Evolutionary conservation across 23 red algal species (phyloP), one percentile per base, ranked within the genome.

Genomic region (Rhodosorus marinus): DNA sequence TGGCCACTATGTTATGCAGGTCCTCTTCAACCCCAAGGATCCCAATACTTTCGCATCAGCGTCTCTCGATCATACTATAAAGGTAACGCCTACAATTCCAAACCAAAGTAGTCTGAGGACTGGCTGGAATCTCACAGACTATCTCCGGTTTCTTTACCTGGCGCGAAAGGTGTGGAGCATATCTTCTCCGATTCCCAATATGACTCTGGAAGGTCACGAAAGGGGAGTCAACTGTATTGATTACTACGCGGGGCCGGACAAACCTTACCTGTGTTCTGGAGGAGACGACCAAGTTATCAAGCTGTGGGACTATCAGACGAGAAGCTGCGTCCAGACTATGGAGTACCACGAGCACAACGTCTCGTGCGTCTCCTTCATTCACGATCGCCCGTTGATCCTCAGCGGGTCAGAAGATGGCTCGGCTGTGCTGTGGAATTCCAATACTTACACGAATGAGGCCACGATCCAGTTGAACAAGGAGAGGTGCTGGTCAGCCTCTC

Each of bases 161-260:
- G n/a, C n/a, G n/a, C n/a, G n/a, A n/a, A n/a, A n/a, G n/a, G 76
- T 94, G 2, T 94, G 87, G 87, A 94, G 68, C 33, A 45, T 94
- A 9, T 62, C 70, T 22, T 82, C 75, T 11, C 74, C 87, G 5
- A 72, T 82, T 19, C 87, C 87, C 9, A 94, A 94, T 68, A 72
- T 84, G 47, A 83, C 87, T 4, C 55, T 94, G 15, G 87, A 94
- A 60, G 87, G 87, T 9, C 87, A 94, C 50, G 76, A 83, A 29
- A 94, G 84, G 59, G 87, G 87, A 38, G 87, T 94, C 69, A 94
- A 94, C 63, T 78, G 87, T 33, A 49, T 94, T 38, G 87, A 94
- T 33, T 94, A 94, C 52, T 94, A 84, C 69, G 59, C 53, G 23
- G 87, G 87, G 24, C 67, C 63, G 31, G 87, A 94, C 41, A 83